Percentiles rank a stretch among this genome's conserved stretches.
Evolutionary conservation across 148 eudicot species (phyloP).

Genomic region (Agrostemma githago): DNA sequence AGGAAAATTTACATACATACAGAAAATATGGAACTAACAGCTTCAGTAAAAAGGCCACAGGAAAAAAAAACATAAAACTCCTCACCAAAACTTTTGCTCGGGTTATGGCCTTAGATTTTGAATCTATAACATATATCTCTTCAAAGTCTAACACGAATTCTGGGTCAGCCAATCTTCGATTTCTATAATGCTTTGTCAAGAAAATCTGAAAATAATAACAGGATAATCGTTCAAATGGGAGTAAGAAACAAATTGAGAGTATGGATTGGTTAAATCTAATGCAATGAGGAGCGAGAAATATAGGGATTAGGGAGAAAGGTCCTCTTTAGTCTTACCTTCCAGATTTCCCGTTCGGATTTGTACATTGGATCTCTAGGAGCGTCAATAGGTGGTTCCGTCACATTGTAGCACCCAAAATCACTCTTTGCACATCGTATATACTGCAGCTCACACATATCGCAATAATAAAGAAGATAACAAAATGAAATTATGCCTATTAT

Average conservation of each 20-base stretch:
- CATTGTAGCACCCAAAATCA: conserved; percentile 88
- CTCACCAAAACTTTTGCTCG: conserved; percentile 90
- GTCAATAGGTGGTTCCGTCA: conserved; percentile 95
- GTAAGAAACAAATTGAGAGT: not conserved
- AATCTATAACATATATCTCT: conserved; percentile 95
- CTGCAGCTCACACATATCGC: conserved; percentile 34
- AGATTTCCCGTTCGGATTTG: conserved; percentile 76
- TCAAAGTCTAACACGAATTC: conserved; percentile 91
- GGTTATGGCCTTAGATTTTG: conserved; percentile 84
- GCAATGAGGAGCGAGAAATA: conserved; percentile 6
- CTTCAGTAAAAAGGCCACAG: not conserved
- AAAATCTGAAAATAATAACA: conserved; percentile 53
- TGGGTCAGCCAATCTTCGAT: conserved; percentile 70
- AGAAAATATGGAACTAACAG: not conserved
- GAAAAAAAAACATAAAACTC: not conserved
- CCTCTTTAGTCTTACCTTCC: conserved; percentile 43
- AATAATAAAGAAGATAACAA: conserved; percentile 1
- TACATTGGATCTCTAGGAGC: conserved; percentile 98
- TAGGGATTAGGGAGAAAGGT: not conserved
- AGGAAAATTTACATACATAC: no score
- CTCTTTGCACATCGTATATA: conserved; percentile 91
- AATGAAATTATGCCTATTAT: not conserved
- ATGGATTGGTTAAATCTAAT: not conserved
- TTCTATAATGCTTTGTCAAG: conserved; percentile 90
- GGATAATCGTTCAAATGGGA: not conserved